Base-by-base conservation (phyloP, 768 basidiomycete species). In the Candolleomyces aberdarensis region DNA sequence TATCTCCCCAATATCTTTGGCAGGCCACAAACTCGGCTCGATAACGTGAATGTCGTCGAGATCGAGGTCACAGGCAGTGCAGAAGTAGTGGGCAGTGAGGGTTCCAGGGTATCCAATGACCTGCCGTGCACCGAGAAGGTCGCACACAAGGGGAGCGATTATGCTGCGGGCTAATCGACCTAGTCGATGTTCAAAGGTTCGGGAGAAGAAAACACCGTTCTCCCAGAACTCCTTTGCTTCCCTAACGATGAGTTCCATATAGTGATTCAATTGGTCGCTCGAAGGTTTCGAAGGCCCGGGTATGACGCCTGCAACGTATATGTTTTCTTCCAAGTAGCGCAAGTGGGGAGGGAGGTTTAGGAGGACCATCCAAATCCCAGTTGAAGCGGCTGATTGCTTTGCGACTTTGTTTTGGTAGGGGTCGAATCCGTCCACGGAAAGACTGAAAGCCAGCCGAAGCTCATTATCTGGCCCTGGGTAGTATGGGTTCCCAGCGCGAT, bases 211-310 rank as follows among this genome's bases (percentile, higher is more conserved):
- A 8, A 76, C 31, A 0, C 77, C 76, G 1, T 56, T 19, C 5
- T 57, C 3, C 72, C 74, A 81, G 7, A 74, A 61, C 0, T 51
- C 19, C 0, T 71, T 44, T 2, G 79, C 65, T 46, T 77, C 72
- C 54, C 77, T 68, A 1, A 80, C 66, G 8, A 80, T 67, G 1
- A 73, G 75, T 0, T 43, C 15, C 1, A 80, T 64, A 10, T 75
- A 49, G 48, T 78, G 72, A 22, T 80, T 78, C 3, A 79, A 66
- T 50, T 78, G 64, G 0, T 69, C 46, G 0, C 63, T 60, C 0
- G 66, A 66, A 3, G 78, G 76, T 32, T 72, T 64, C 0, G 67
- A 58, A 0, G 78, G 79, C 0, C 79, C 77, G 6, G 78, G 77
- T 41, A 78, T 75, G 58, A 80, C 64, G 1, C 72, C 77, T 5